phyloP scores from a whole-genome alignment of 768 basidiomycete species.

The Tulasnella sp. region DNA sequence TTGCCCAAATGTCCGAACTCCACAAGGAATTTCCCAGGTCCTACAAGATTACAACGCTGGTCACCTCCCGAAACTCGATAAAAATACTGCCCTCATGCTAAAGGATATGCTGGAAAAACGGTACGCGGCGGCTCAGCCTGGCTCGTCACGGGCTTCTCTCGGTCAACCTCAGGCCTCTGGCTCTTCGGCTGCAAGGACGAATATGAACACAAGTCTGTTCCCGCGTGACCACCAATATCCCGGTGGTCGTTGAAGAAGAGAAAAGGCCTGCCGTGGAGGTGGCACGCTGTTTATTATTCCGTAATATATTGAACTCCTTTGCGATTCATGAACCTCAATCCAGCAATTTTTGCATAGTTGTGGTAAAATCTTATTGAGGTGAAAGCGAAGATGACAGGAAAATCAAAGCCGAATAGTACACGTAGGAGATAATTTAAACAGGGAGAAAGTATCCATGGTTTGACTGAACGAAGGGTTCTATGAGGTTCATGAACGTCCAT shows the following conservation, averaged over 20 bases:
- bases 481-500: not conserved
- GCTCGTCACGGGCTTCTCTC: not conserved
- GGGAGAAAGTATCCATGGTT: not conserved
- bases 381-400: not conserved
- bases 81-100: not conserved
- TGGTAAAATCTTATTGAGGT: not conserved
- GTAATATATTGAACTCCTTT: not conserved
- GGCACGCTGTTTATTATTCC: not conserved
- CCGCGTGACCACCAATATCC: not conserved
- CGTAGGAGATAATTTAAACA: slow-evolving; percentile 13
- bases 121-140: not conserved
- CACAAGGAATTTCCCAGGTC: not conserved
- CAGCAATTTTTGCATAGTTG: not conserved
- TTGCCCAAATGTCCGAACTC: slow-evolving; percentile 44
- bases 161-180: not conserved
- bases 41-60: not conserved
- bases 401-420: not conserved
- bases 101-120: not conserved
- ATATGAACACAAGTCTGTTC: not conserved
- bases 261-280: not conserved
- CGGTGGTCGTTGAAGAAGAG: not conserved
- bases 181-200: not conserved
- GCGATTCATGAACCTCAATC: not conserved
- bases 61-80: not conserved
- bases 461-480: not conserved